Evolutionary conservation across 1,139 yeast species (phyloP), one percentile per base, ranked within the genome.

Genomic region (Magnusiomyces paraingens): DNA sequence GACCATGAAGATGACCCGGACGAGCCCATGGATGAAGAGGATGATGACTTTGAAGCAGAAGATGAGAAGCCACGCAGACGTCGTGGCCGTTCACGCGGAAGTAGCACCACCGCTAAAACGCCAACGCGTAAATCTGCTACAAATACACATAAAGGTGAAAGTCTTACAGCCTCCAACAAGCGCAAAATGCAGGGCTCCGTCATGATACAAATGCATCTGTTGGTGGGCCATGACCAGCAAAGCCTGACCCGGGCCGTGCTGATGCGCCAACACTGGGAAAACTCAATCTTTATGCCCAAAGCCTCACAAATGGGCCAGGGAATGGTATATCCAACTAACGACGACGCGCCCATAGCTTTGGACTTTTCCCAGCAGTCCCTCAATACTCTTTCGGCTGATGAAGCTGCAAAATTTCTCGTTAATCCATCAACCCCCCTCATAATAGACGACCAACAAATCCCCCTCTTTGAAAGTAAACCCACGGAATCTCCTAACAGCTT

Each of bases 201-300:
- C 8, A 8, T 22, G 14, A 47, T 32, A 2, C 50, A 47, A 17
- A 39, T 47, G 14, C 38, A 38, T 6, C 35, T 39, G 18, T 14
- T 47, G 12, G 35, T 41, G n/a, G 50, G 50, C 35, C 43, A 39
- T 47, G 20, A 38, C n/a, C 20, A 14, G 21, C 36, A 47, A 5
- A 18, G n/a, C n/a, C 21, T 39, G 11, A n/a, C n/a, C 14, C 43
- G 50, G 12, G 38, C 38, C 3, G 44, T 47, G 4, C 14, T n/a
- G 2, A 38, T 26, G 38, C 43, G 50, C 14, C 43, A 47, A 14
- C 10, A 36, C 18, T 75, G 75, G 69, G 76, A 73, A 29, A 52
- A 57, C 0, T 57, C 65, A n/a, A 52, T 71, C 44, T 73, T 74
- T 50, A 54, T 64, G 47, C 61, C 65, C 11, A 54, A 54, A 26